A percentile compares a stretch with the other conserved stretches of the same genome.
phyloP scores from a whole-genome alignment of 371 early-diverging fungal species.

The Lichtheimia corymbifera region DNA sequence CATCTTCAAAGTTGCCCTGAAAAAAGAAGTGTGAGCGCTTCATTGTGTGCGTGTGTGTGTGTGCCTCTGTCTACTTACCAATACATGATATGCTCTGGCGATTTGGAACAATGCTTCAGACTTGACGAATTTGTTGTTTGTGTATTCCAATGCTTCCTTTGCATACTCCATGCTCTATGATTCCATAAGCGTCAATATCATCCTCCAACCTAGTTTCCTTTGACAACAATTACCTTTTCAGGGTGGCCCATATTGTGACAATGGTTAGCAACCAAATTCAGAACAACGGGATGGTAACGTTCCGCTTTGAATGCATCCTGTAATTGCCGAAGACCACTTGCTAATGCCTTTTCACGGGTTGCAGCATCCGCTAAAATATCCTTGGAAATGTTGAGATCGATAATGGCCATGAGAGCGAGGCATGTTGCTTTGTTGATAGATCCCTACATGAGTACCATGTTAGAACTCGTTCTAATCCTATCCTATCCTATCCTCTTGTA shows the following conservation, averaged over 20 bases:
- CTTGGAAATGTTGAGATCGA: conserved; percentile 79
- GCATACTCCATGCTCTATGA: conserved; percentile 42
- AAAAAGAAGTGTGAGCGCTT: too few species aligned
- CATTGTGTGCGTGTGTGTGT: too few species aligned
- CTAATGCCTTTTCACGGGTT: conserved; percentile 37
- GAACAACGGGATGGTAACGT: conserved; percentile 49
- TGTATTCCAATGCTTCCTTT: conserved; percentile 39
- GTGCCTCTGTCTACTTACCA: too few species aligned
- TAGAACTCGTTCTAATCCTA: not conserved
- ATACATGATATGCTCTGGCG: conserved; percentile 60
- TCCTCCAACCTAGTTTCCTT: not conserved
- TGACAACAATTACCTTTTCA: conserved; percentile 32
- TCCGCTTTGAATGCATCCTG: conserved; percentile 52
- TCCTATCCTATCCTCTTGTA: not conserved
- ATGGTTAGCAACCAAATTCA: conserved; percentile 60
- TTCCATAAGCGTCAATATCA: not conserved
- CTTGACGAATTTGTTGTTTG: conserved; percentile 44
- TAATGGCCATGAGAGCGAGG: conserved; percentile 67
- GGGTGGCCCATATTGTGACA: conserved; percentile 54
- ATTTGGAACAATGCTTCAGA: conserved; percentile 67
- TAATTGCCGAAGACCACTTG: conserved; percentile 49
- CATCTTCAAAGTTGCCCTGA: conserved; percentile 65
- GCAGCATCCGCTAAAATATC: conserved; percentile 26
- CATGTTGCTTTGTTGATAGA: conserved; percentile 59
- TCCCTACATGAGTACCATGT: conserved; percentile 12